Percentiles rank a stretch among this genome's conserved stretches.
These are phyloP conservation scores for Alternaria solani DNA, from an alignment of 2,329 filamentous ascomycete genomes.

Conservation along the genomic window DNA sequence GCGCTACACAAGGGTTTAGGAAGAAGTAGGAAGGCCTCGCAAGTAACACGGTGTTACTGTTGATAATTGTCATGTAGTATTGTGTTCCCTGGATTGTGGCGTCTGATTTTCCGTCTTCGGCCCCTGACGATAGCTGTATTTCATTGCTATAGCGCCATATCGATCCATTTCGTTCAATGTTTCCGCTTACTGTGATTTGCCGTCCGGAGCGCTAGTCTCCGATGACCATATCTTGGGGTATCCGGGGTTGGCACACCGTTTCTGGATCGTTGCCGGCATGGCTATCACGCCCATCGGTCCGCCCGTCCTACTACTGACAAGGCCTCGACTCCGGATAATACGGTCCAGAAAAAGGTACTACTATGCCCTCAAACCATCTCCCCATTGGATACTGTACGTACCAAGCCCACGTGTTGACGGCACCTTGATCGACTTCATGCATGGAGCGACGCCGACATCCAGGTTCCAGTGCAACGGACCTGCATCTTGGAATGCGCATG, in stretches of 20 bases:
- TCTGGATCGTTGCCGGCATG: neutral
- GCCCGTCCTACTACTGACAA: neutral
- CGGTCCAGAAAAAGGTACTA: neutral
- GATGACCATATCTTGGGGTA: slow-evolving; percentile 6
- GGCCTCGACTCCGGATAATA: neutral
- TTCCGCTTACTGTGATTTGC: neutral
- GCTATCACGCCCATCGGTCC: neutral
- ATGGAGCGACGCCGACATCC: slow-evolving; percentile 19
- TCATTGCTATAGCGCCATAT: neutral
- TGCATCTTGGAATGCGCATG: slow-evolving; percentile 15
- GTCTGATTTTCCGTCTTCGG: neutral
- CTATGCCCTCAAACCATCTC: neutral
- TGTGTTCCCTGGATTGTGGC: neutral
- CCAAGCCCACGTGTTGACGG: slow-evolving; percentile 20
- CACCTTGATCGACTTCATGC: neutral
- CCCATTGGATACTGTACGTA: neutral
- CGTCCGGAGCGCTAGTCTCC: neutral
- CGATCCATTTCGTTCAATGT: neutral
- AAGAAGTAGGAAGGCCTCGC: neutral
- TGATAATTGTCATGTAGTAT: neutral
- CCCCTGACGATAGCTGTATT: neutral
- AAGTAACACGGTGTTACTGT: neutral
- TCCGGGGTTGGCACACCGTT: slow-evolving; percentile 5
- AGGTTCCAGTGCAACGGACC: slow-evolving; percentile 17
- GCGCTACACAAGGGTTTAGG: neutral